A percentile compares a stretch with the other conserved stretches of the same genome.
Conservation (phyloP, 2,329 filamentous ascomycete species). For the Celoporthe dispersa region DNA sequence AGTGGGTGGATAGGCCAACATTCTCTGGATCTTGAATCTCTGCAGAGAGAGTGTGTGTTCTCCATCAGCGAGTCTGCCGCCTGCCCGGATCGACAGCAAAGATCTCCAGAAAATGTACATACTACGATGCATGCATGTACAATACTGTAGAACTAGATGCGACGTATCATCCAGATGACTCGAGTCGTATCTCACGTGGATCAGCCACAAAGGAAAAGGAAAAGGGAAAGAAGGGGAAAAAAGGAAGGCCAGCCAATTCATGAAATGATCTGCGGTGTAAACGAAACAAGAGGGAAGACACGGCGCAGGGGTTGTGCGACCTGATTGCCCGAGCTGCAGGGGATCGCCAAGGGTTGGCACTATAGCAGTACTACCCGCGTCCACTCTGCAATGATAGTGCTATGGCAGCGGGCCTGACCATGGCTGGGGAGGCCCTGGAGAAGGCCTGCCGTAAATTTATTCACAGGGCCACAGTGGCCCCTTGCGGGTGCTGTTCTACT, state of each 20-base stretch:
- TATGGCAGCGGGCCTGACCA: background rate
- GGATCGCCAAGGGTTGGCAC: background rate
- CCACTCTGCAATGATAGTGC: background rate
- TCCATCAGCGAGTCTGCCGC: background rate
- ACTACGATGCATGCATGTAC: background rate
- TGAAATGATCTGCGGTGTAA: background rate
- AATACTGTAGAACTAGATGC: background rate
- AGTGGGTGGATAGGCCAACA: background rate
- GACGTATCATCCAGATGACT: background rate
- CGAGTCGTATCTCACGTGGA: background rate
- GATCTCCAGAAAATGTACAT: background rate
- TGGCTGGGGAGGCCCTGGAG: background rate
- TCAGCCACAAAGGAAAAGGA: no score
- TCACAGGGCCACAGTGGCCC: background rate
- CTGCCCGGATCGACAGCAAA: background rate
- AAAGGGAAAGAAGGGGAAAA: background rate
- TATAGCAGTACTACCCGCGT: background rate
- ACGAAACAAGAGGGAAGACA: slow-evolving; percentile 2
- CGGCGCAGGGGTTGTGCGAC: background rate
- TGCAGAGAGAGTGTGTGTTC: no score
- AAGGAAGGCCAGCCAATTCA: background rate
- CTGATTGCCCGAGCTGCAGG: background rate
- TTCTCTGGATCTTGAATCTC: no score
- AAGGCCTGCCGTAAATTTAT: background rate
- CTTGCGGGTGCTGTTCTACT: background rate